These are phyloP conservation scores for Nitzschia sp. DNA, from an alignment of 108 stramenopile species.

Conservation along the genomic window DNA sequence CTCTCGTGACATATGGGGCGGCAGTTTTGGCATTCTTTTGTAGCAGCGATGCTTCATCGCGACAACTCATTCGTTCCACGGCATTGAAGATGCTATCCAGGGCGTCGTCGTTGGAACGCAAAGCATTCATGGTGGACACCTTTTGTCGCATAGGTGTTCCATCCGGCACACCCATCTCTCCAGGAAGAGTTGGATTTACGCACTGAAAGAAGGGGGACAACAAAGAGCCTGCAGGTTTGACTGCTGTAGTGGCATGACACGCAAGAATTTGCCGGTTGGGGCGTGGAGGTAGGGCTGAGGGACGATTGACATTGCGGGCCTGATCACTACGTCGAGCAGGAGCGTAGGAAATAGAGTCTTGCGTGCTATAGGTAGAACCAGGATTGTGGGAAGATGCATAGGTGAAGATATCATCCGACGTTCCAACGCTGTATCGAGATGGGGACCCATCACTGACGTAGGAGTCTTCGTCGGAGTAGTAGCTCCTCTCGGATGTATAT, in stretches of 20 bases:
- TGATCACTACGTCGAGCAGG: not conserved
- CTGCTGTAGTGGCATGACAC: no score
- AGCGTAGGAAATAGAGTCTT: not conserved
- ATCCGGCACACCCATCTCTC: slow-evolving; percentile 1
- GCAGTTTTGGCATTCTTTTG: not conserved
- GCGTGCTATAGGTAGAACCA: not conserved
- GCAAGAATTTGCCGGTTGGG: no score
- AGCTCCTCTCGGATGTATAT: not conserved
- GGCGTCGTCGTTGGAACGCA: slow-evolving; percentile 13
- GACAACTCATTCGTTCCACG: slow-evolving; percentile 6
- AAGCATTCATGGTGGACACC: not conserved
- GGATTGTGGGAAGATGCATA: not conserved
- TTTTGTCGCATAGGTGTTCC: no score
- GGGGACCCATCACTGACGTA: not conserved
- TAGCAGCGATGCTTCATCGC: not conserved
- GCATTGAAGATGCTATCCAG: slow-evolving; percentile 15
- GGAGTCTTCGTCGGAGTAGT: not conserved
- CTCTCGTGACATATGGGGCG: no score
- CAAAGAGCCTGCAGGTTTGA: not conserved
- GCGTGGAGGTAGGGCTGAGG: not conserved
- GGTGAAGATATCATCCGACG: not conserved
- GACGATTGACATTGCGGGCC: not conserved
- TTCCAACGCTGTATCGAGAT: not conserved
- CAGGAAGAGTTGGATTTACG: slow-evolving; percentile 3
- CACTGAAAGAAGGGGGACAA: slow-evolving; percentile 13